These are phyloP conservation scores for Iris pallida DNA, from an alignment of 116 monocot species.

Conservation along the genomic window DNA sequence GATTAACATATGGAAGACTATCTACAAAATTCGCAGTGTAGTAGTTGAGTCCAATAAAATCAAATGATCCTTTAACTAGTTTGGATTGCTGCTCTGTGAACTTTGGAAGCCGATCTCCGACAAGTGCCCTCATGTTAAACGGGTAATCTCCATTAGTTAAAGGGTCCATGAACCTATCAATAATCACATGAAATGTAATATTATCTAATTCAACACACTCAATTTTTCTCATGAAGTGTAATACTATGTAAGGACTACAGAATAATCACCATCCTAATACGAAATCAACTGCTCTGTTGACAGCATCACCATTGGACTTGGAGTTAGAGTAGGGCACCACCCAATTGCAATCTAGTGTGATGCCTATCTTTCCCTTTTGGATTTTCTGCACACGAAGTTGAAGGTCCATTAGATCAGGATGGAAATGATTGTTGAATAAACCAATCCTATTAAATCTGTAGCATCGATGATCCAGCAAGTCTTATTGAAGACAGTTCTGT, in stretches of 20 bases:
- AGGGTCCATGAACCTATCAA: constrained; percentile 61
- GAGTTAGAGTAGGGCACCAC: constrained; percentile 16
- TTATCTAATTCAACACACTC: too few species aligned
- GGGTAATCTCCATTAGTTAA: constrained; percentile 58
- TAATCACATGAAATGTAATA: neutral
- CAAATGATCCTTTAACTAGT: constrained; percentile 47
- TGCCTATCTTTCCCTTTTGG: constrained; percentile 42
- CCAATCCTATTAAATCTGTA: neutral
- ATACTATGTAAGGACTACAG: neutral
- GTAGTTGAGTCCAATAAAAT: constrained; percentile 67
- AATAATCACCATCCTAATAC: constrained; percentile 35
- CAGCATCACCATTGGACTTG: constrained; percentile 16
- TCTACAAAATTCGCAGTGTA: constrained; percentile 36
- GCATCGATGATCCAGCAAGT: neutral
- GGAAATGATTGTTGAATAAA: neutral
- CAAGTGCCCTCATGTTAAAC: constrained; percentile 39
- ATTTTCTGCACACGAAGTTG: constrained; percentile 9
- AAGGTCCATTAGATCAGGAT: neutral
- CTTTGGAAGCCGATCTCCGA: constrained; percentile 37
- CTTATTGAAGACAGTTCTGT: too few species aligned
- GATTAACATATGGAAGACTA: neutral
- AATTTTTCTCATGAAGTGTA: neutral
- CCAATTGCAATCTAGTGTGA: constrained; percentile 27
- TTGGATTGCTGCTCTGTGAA: constrained; percentile 41
- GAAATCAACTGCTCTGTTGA: constrained; percentile 22